Conservation (phyloP, 2,329 filamentous ascomycete genomes). For the Orbilia quercus region DNA sequence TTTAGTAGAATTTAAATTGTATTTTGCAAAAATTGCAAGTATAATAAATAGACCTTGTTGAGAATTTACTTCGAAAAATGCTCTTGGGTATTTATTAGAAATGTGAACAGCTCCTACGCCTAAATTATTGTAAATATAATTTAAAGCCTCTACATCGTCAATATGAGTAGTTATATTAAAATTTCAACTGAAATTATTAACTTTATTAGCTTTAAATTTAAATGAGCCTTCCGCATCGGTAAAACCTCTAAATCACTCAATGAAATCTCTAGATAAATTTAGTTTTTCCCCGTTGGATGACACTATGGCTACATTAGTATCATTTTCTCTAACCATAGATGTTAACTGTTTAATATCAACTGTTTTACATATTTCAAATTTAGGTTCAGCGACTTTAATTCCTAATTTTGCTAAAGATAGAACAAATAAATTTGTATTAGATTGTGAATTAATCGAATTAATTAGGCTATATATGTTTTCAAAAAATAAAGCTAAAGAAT, state of each 20-base stretch:
- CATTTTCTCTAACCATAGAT: slow-evolving; percentile 6
- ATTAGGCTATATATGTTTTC: too few relatives aligned
- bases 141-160: slow-evolving; percentile 8
- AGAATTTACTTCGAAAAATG: too few relatives aligned
- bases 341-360: slow-evolving; percentile 4
- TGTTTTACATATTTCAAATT: too few relatives aligned
- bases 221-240: slow-evolving; percentile 7
- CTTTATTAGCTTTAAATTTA: slow-evolving; percentile 37
- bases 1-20: slow-evolving; percentile 9
- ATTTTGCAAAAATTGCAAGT: slow-evolving; percentile 5
- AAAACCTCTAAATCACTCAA: slow-evolving; percentile 33
- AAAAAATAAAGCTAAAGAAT: too few relatives aligned
- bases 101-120: slow-evolving; percentile 5
- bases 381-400: too few relatives aligned
- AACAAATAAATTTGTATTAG: too few relatives aligned
- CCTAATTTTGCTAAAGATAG: too few relatives aligned
- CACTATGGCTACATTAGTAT: slow-evolving; percentile 7
- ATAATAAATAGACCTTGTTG: slow-evolving; percentile 10
- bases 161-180: slow-evolving; percentile 25
- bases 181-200: slow-evolving; percentile 12
- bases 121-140: slow-evolving; percentile 39
- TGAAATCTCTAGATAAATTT: slow-evolving; percentile 24
- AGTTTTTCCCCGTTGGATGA: background rate
- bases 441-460: too few relatives aligned
- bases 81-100: slow-evolving; percentile 3